A percentile compares a stretch with the other conserved stretches of the same genome.
Conservation (phyloP, 371 early-diverging fungal species). For the Batkoa obscura region DNA sequence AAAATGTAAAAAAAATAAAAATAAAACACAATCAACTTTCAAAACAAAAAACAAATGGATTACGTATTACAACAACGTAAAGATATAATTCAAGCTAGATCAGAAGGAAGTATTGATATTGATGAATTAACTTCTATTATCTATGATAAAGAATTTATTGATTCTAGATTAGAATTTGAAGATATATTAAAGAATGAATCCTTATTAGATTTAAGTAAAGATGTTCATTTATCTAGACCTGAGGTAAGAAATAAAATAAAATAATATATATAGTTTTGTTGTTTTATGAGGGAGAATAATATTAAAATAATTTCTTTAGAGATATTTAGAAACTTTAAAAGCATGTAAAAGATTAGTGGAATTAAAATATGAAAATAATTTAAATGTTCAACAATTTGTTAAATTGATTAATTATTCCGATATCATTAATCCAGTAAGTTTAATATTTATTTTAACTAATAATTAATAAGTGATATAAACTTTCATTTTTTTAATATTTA, state of each 20-base stretch:
- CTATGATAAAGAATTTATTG: background rate
- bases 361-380: background rate
- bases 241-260: background rate
- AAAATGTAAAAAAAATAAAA: no score
- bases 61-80: background rate
- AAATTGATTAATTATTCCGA: background rate
- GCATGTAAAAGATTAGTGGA: background rate
- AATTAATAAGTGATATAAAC: background rate
- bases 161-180: no score
- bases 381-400: background rate
- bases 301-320: background rate
- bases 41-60: no score
- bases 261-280: background rate
- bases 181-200: background rate
- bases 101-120: background rate
- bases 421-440: background rate
- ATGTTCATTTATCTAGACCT: background rate
- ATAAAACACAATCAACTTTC: no score
- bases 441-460: background rate
- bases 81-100: background rate
- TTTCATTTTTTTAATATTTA: no score
- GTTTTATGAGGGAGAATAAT: no score
- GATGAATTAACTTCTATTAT: background rate
- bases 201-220: background rate
- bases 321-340: background rate